Evolutionary conservation across 2,329 filamentous ascomycete genomes (phyloP).

Genomic region (Penicillium sp.): DNA sequence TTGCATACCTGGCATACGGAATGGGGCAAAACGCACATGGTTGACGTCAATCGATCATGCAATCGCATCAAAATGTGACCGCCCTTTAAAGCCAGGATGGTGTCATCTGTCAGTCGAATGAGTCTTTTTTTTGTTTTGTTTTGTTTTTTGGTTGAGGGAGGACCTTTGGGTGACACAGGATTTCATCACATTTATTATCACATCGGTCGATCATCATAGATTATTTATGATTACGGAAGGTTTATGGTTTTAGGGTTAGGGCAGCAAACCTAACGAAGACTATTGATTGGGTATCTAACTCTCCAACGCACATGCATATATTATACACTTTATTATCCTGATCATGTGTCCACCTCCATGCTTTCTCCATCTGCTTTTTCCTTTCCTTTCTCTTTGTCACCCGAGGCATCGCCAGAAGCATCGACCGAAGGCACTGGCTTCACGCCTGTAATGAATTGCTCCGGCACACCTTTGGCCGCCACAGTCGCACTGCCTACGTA

Average conservation of each 20-base stretch:
- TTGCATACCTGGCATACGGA: too few species aligned
- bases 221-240: too few species aligned
- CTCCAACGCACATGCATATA: not conserved
- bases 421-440: slow-evolving; percentile 11
- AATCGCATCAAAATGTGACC: not conserved
- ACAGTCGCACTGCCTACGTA: slow-evolving; percentile 67
- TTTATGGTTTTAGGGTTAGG: too few species aligned
- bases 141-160: not conserved
- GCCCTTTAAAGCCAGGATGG: not conserved
- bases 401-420: not conserved
- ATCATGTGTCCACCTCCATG: not conserved
- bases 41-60: slow-evolving; percentile 7
- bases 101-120: not conserved
- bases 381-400: not conserved
- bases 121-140: not conserved
- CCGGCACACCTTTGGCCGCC: slow-evolving; percentile 72
- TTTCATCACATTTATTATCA: not conserved
- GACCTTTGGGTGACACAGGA: not conserved
- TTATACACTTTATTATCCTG: not conserved
- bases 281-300: slow-evolving; percentile 5
- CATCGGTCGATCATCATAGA: not conserved
- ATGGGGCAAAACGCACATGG: not conserved
- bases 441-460: slow-evolving; percentile 57
- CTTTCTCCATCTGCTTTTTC: not conserved
- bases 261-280: not conserved